phyloP scores from a whole-genome alignment of 441 rosid species.

The Viola pubescens region DNA sequence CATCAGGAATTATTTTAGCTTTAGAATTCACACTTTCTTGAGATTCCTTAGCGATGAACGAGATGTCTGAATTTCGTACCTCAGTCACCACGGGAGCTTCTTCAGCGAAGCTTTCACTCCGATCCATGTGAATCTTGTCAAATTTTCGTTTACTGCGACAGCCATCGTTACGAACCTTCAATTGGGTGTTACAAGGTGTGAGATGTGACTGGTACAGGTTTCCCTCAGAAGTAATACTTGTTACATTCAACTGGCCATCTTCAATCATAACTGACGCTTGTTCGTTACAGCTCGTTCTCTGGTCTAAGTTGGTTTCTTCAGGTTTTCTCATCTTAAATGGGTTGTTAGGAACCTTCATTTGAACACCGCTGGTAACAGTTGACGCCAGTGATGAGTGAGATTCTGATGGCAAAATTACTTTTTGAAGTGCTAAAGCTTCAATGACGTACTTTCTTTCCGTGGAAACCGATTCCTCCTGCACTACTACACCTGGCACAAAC shows the following conservation, averaged over 20 bases:
- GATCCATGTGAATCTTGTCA: conserved; percentile 13
- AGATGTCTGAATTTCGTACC: conserved; percentile 18
- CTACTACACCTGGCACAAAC: conserved; percentile 22
- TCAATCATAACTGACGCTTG: conserved; percentile 27
- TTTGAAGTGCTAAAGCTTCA: conserved; percentile 44
- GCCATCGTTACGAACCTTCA: conserved; percentile 11
- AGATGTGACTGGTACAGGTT: background rate
- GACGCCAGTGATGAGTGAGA: conserved; percentile 10
- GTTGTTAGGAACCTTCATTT: conserved; percentile 39
- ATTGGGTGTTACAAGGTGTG: conserved; percentile 15
- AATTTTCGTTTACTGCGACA: conserved; percentile 20
- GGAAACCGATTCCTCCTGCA: conserved; percentile 23
- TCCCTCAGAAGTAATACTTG: conserved; percentile 17
- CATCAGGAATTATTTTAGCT: conserved; percentile 21
- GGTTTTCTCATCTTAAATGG: conserved; percentile 51
- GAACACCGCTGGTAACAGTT: conserved; percentile 14
- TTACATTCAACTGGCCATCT: conserved; percentile 18
- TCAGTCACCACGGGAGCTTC: conserved; percentile 34
- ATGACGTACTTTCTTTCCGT: conserved; percentile 27
- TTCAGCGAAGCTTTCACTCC: conserved; percentile 17
- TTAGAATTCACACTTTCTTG: conserved; percentile 42
- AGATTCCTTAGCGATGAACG: conserved; percentile 19
- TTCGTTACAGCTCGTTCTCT: conserved; percentile 14
- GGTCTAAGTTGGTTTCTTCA: conserved; percentile 20
- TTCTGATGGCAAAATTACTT: conserved; percentile 31